Conservation (phyloP, 2,329 filamentous ascomycete genomes). For the Colletotrichum tropicale region DNA sequence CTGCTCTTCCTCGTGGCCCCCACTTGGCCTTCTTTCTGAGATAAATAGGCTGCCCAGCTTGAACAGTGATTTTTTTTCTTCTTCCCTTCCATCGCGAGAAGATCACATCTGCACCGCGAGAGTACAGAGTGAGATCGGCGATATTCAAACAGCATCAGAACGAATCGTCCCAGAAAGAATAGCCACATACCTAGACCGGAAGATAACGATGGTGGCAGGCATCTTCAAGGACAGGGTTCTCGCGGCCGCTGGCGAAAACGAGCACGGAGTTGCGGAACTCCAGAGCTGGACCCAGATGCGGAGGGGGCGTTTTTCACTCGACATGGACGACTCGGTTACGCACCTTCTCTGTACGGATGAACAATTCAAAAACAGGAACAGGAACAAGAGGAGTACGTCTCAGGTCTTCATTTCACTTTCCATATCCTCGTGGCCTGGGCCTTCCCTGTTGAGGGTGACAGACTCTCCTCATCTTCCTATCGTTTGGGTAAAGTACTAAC, state of each 20-base stretch:
- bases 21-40: neutral
- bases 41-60: neutral
- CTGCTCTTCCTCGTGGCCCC: neutral
- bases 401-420: too few relatives aligned
- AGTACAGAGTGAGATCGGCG: neutral
- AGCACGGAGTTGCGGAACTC: conserved; percentile 59
- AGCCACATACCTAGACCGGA: neutral
- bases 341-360: conserved; percentile 73
- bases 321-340: conserved; percentile 63
- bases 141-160: neutral
- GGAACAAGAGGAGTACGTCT: conserved; percentile 6
- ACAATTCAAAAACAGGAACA: conserved; percentile 53
- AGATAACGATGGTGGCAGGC: conserved; percentile 15
- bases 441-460: neutral
- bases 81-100: neutral
- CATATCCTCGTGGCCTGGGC: neutral
- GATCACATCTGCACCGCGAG: neutral
- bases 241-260: conserved; percentile 59
- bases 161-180: neutral
- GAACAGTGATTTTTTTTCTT: neutral
- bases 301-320: conserved; percentile 60
- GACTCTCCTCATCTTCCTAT: too few relatives aligned
- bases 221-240: conserved; percentile 61
- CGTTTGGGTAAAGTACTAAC: neutral
- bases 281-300: conserved; percentile 68